Evolutionary conservation across 768 basidiomycete species (phyloP).

Genomic region (Strobilomyces dryophilus): DNA sequence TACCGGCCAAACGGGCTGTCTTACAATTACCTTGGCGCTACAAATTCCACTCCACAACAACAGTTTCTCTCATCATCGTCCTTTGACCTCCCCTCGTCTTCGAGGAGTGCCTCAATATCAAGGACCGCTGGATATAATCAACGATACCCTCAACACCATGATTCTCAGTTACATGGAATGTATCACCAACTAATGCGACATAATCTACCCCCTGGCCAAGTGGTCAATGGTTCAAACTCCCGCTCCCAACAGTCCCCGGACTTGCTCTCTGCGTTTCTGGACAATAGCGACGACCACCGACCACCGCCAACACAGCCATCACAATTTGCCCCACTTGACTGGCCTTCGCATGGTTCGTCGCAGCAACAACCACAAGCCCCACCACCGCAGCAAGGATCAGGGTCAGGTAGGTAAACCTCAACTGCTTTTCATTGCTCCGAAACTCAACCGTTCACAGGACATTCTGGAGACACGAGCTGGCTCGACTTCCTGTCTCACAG

Average conservation of each 20-base stretch:
- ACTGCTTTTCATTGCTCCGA: not conserved
- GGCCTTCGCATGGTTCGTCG: conserved; percentile 30
- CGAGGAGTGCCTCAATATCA: conserved; percentile 21
- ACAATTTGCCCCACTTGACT: conserved; percentile 28
- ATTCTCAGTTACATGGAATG: conserved; percentile 28
- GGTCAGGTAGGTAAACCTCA: conserved; percentile 16
- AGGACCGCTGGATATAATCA: conserved; percentile 23
- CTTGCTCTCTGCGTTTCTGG: conserved; percentile 29
- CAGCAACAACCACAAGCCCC: conserved; percentile 19
- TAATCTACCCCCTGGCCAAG: conserved; percentile 20
- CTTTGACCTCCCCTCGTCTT: conserved; percentile 30
- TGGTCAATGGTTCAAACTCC: conserved; percentile 9
- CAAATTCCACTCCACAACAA: conserved; percentile 19
- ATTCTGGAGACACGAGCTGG: conserved; percentile 31
- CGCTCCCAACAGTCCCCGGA: conserved; percentile 26
- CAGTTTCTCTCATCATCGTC: conserved; percentile 21
- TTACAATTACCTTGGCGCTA: conserved; percentile 24
- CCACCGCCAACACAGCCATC: conserved; percentile 20
- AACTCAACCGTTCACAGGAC: conserved; percentile 14
- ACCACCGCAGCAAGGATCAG: conserved; percentile 23
- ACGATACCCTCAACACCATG: conserved; percentile 30
- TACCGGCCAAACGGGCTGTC: conserved; percentile 27
- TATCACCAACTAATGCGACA: conserved; percentile 31
- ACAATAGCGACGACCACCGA: conserved; percentile 26
- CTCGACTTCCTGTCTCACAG: conserved; percentile 31